Percentiles rank a stretch among this genome's conserved stretches.
phyloP scores from a whole-genome alignment of 148 eudicot genomes.

The Pouteria glomerata region DNA sequence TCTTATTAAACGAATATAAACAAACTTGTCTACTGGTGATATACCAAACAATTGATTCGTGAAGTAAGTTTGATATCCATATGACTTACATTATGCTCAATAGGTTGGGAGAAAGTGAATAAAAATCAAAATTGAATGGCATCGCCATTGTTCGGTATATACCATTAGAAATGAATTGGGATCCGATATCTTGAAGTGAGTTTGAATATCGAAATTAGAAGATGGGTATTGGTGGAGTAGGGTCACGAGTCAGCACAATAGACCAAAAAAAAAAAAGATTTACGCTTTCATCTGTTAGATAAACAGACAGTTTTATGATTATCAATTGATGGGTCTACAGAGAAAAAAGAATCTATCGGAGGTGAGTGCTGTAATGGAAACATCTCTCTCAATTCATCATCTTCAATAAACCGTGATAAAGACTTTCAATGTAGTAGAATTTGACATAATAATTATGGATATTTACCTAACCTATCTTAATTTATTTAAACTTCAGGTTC shows the following conservation, averaged over 20 bases:
- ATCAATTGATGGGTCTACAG: not conserved
- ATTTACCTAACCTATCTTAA: no score
- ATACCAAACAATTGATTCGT: no score
- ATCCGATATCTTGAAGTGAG: conserved; percentile 2
- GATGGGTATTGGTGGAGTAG: not conserved
- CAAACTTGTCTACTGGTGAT: no score
- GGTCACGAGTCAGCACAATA: not conserved
- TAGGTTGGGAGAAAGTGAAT: no score
- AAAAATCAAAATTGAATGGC: no score
- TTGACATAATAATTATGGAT: not conserved
- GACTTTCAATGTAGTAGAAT: not conserved
- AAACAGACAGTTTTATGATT: not conserved
- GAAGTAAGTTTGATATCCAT: no score
- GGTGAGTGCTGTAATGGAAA: conserved; percentile 4
- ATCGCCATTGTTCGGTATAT: no score
- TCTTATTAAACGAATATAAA: no score
- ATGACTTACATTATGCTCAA: no score
- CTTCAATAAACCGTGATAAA: not conserved
- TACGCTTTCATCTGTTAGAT: not conserved
- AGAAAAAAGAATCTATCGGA: not conserved
- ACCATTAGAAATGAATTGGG: not conserved
- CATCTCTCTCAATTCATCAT: conserved; percentile 6
- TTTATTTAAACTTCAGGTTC: no score
- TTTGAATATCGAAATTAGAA: not conserved
- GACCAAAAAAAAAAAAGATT: not conserved